These are phyloP conservation scores for Cyclostephanos tholiformis DNA, from an alignment of 108 stramenopile species.

Conservation along the genomic window DNA sequence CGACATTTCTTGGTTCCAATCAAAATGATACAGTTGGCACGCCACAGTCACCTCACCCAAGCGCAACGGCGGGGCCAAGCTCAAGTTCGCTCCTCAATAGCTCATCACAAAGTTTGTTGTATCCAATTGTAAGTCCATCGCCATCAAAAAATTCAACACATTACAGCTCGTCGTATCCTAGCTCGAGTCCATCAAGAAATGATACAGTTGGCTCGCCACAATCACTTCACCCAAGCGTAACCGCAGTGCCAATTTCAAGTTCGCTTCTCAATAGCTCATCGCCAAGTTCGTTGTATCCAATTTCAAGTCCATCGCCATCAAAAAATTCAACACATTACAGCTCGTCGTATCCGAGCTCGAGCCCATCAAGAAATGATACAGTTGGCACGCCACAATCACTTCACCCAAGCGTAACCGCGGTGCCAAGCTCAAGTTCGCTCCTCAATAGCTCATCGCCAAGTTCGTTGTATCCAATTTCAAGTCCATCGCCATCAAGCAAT, in stretches of 20 bases:
- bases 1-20: neutral
- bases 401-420: constrained; percentile 10
- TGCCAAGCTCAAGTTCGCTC: neutral
- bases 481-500: constrained; percentile 7
- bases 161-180: neutral
- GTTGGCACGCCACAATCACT: neutral
- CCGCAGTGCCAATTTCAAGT: neutral
- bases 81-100: neutral
- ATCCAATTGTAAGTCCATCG: constrained; percentile 1
- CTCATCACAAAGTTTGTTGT: neutral
- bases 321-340: neutral
- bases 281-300: neutral
- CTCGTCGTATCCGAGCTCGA: constrained; percentile 5
- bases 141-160: constrained; percentile 2
- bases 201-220: neutral
- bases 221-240: neutral
- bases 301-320: constrained; percentile 6
- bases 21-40: neutral
- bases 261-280: neutral
- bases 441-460: neutral
- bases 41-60: neutral
- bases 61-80: neutral
- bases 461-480: neutral
- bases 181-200: constrained; percentile 3
- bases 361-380: neutral